These are phyloP conservation scores for Pholiota microspora DNA, from an alignment of 768 basidiomycete species.

Conservation along the genomic window DNA sequence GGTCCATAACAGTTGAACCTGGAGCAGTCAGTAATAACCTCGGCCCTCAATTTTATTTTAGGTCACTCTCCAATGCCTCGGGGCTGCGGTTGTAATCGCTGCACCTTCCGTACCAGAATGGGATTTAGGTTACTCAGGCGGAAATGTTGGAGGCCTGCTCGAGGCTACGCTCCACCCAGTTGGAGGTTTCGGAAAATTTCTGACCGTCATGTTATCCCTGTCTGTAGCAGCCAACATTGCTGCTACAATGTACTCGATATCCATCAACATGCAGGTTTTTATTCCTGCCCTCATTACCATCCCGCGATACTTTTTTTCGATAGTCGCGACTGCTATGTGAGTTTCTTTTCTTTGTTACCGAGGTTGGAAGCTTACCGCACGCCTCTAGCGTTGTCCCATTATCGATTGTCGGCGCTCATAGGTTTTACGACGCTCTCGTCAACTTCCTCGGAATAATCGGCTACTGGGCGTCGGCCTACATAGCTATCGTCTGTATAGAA, in stretches of 20 bases:
- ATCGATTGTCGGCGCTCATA: slow-evolving; percentile 71
- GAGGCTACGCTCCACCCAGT: slow-evolving; percentile 69
- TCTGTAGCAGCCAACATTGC: slow-evolving; percentile 83
- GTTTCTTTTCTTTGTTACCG: slow-evolving; percentile 20
- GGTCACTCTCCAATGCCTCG: slow-evolving; percentile 46
- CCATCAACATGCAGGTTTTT: slow-evolving; percentile 70
- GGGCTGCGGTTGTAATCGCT: slow-evolving; percentile 66
- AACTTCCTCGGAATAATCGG: slow-evolving; percentile 77
- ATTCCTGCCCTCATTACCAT: slow-evolving; percentile 56
- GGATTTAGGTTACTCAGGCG: slow-evolving; percentile 52
- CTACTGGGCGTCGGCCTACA: slow-evolving; percentile 65
- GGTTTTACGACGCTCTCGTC: slow-evolving; percentile 65
- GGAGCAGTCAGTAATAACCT: too few relatives aligned
- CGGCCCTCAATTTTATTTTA: slow-evolving; percentile 12
- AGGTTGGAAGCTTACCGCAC: neutral
- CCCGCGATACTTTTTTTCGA: slow-evolving; percentile 76
- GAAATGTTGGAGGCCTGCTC: slow-evolving; percentile 69
- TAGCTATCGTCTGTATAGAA: slow-evolving; percentile 62
- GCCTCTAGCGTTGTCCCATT: slow-evolving; percentile 61
- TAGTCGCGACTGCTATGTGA: slow-evolving; percentile 70
- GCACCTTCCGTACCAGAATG: slow-evolving; percentile 57
- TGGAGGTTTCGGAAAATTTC: slow-evolving; percentile 73
- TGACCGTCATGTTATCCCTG: slow-evolving; percentile 77
- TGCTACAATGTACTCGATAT: slow-evolving; percentile 78
- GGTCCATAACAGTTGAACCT: neutral